These are phyloP conservation scores for Lanmaoa pseudosensibilis DNA, from an alignment of 768 basidiomycete species.

Conservation along the genomic window DNA sequence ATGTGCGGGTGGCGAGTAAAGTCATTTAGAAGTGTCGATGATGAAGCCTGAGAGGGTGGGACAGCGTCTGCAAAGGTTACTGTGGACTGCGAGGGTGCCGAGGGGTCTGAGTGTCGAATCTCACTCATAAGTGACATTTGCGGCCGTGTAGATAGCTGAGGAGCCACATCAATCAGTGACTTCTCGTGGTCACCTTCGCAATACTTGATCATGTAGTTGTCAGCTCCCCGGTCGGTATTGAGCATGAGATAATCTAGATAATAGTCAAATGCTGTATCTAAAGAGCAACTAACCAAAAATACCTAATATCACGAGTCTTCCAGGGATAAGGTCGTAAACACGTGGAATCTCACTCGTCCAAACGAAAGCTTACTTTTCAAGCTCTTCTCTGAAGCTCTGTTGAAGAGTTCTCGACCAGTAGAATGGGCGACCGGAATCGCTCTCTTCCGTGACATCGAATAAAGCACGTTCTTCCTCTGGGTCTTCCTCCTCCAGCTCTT, in stretches of 20 bases:
- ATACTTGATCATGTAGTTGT: conserved; percentile 93
- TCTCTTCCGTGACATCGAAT: conserved; percentile 63
- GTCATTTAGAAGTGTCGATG: conserved; percentile 34
- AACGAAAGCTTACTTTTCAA: conserved; percentile 68
- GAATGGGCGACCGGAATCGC: conserved; percentile 60
- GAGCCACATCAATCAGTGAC: conserved; percentile 74
- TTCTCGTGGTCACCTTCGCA: conserved; percentile 82
- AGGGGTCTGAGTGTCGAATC: conserved; percentile 49
- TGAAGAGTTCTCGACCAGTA: conserved; percentile 82
- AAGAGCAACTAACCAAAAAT: not conserved
- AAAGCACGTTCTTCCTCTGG: conserved; percentile 72
- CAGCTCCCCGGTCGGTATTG: conserved; percentile 83
- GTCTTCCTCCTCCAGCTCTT: conserved; percentile 71
- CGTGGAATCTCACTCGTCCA: not conserved
- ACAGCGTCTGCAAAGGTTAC: conserved; percentile 41
- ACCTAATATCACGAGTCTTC: conserved; percentile 83
- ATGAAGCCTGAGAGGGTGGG: conserved; percentile 35
- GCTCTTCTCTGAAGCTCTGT: conserved; percentile 79
- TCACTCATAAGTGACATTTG: conserved; percentile 78
- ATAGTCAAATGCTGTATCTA: conserved; percentile 2
- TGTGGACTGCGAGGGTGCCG: conserved; percentile 38
- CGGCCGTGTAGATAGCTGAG: conserved; percentile 61
- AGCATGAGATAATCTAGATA: conserved; percentile 82
- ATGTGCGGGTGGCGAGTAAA: conserved; percentile 75
- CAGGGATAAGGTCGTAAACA: conserved; percentile 9